Evolutionary conservation across 306 rosid species (phyloP).

Genomic region (Quercus cerris): DNA sequence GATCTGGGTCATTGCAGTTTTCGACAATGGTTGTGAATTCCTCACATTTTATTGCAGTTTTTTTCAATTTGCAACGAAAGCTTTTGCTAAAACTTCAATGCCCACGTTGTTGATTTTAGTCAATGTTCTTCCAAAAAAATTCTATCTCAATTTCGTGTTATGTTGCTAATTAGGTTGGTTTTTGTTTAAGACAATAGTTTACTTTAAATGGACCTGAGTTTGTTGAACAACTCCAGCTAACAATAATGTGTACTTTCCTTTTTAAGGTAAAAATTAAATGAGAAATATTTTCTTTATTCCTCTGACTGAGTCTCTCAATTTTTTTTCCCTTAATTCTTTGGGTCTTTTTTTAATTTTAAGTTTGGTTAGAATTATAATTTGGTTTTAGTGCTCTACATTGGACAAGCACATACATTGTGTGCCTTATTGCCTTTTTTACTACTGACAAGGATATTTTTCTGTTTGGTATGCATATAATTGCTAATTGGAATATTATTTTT

Average conservation of each 20-base stretch:
- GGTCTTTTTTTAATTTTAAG: not conserved
- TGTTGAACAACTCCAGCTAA: slow-evolving; percentile 42
- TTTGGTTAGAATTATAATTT: not conserved
- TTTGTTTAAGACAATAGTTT: slow-evolving; percentile 31
- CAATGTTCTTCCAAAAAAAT: slow-evolving; percentile 27
- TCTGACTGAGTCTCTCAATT: not conserved
- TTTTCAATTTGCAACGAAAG: not conserved
- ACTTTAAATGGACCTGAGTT: slow-evolving; percentile 17
- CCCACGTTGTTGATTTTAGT: slow-evolving; percentile 30
- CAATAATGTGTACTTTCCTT: slow-evolving; percentile 22
- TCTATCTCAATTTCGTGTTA: slow-evolving; percentile 6
- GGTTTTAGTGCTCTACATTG: not conserved
- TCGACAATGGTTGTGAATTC: slow-evolving; percentile 1
- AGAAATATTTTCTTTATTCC: not conserved
- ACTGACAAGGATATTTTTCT: not conserved
- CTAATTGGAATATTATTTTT: not conserved
- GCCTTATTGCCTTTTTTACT: not conserved
- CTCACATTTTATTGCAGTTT: not conserved
- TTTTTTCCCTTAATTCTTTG: not conserved
- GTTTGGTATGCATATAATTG: slow-evolving; percentile 7
- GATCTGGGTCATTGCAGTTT: slow-evolving; percentile 48
- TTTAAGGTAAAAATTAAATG: slow-evolving; percentile 1
- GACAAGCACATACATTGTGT: not conserved
- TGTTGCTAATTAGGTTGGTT: slow-evolving; percentile 2
- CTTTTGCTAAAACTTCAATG: not conserved